Evolutionary conservation across 192 early-diverging fungal species (phyloP).

Genomic region (Kickxella alabastrina): DNA sequence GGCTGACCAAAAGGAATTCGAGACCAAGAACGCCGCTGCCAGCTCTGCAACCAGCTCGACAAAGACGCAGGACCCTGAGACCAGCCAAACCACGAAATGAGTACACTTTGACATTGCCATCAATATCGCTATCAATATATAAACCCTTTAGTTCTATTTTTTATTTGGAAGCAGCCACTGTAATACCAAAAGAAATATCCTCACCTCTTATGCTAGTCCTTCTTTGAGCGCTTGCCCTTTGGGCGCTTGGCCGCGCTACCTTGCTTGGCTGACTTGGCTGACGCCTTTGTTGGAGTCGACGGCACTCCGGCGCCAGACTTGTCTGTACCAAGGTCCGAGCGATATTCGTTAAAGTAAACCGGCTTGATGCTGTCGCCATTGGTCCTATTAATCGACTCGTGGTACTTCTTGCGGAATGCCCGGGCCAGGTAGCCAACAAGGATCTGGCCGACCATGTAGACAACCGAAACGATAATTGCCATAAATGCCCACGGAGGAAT

Average conservation of each 20-base stretch:
- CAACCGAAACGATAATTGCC: slow-evolving; percentile 36
- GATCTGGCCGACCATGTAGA: slow-evolving; percentile 42
- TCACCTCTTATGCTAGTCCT: slow-evolving; percentile 9
- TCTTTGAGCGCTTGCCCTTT: slow-evolving; percentile 35
- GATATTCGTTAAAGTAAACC: slow-evolving; percentile 32
- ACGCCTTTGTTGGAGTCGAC: slow-evolving; percentile 4
- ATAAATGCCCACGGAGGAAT: slow-evolving; percentile 49
- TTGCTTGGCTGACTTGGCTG: slow-evolving; percentile 3
- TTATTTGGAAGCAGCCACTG: too few relatives aligned
- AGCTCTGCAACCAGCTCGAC: background rate
- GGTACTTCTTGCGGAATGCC: slow-evolving; percentile 22
- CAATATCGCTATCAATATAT: background rate
- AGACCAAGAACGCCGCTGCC: slow-evolving; percentile 17
- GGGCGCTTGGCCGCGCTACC: slow-evolving; percentile 9
- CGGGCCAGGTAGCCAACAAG: slow-evolving; percentile 13
- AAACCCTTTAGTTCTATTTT: background rate
- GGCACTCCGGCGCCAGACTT: background rate
- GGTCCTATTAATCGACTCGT: slow-evolving; percentile 13
- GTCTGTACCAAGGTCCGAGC: slow-evolving; percentile 15
- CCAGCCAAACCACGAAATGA: slow-evolving; percentile 2
- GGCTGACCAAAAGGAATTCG: slow-evolving; percentile 31
- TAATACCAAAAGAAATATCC: background rate
- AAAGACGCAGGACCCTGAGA: slow-evolving; percentile 2
- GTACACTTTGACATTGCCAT: too few relatives aligned
- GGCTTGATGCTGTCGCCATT: slow-evolving; percentile 10